These are phyloP conservation scores for Astathelohania contejeani DNA, from an alignment of 371 early-diverging fungal genomes.

Conservation along the genomic window DNA sequence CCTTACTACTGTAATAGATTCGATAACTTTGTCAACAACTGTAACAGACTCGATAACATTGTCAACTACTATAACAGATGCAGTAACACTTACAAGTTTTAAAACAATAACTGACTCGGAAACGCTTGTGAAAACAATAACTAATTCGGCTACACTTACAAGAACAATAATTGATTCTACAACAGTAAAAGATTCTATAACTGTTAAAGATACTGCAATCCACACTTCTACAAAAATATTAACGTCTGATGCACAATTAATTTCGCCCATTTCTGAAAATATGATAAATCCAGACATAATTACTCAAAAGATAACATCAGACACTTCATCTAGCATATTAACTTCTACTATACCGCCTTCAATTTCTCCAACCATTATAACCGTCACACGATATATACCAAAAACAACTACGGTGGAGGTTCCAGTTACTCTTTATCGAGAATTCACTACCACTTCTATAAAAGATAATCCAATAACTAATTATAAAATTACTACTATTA, in stretches of 20 bases:
- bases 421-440: slow-evolving; percentile 43
- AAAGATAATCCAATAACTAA: slow-evolving; percentile 39
- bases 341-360: background rate
- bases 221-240: too few relatives aligned
- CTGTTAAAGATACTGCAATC: too few relatives aligned
- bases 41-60: too few relatives aligned
- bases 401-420: slow-evolving; percentile 30
- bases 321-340: background rate
- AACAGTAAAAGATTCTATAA: too few relatives aligned
- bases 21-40: too few relatives aligned
- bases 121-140: too few relatives aligned
- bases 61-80: too few relatives aligned
- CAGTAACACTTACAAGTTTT: too few relatives aligned
- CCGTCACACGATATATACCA: slow-evolving; percentile 21
- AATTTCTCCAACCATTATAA: slow-evolving; percentile 2
- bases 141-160: too few relatives aligned
- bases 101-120: too few relatives aligned
- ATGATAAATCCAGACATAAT: background rate
- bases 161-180: too few relatives aligned
- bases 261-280: background rate
- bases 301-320: background rate
- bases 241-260: background rate
- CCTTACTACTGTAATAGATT: too few relatives aligned
- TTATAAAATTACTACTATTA: slow-evolving; percentile 41
- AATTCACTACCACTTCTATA: slow-evolving; percentile 35